Base-by-base conservation (phyloP, 2,329 filamentous ascomycete species). In the Monilinia polystroma region DNA sequence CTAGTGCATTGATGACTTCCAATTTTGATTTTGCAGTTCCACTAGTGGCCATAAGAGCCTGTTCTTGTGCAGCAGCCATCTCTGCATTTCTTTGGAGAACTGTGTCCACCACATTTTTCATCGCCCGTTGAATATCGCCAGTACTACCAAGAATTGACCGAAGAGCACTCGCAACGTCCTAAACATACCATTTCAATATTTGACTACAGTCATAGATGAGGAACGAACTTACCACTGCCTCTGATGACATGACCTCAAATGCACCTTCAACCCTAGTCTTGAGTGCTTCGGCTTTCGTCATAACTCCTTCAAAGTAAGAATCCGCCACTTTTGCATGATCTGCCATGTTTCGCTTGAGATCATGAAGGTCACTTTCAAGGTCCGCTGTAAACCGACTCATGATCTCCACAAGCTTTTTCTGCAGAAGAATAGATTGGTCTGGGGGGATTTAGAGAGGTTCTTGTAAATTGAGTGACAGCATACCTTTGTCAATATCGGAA, bases 401-500 rank as follows among this genome's bases (percentile, higher is more conserved):
- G 7, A 75, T 73, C 43, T 72, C 63, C 11, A 70, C 68, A 7
- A 76, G 68, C 41, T 73, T 69, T 67, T 73, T 73, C 23, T 75
- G 72, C 20, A 74, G 54, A 51, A 71, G 57, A 63, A 76, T 73
- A 62, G 73, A 64, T 55, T 77, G 73, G 58, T 77, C 75, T 76
- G 51, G 5, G 63, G 16, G 56, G 1, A 20, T 41, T 75, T 59
- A 76, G 71, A 45, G 60, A 47, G 11, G 23, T 23, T 38, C 32
- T 38, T 1, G 18, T n/a, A 41, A n/a, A 23, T 11, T 45, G 29
- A 52, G 45, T 41, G 7, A 10, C 23, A n/a, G 49, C 71, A 66
- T 75, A 77, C 82, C 83, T 73, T 84, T 85, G 67, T 89, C 86
- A 18, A 84, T 81, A 63, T 86, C 83, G 53, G 81, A 77, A 49